Conservation (phyloP, 2,329 filamentous ascomycete genomes). For the Aspergillus transmontanensis region DNA sequence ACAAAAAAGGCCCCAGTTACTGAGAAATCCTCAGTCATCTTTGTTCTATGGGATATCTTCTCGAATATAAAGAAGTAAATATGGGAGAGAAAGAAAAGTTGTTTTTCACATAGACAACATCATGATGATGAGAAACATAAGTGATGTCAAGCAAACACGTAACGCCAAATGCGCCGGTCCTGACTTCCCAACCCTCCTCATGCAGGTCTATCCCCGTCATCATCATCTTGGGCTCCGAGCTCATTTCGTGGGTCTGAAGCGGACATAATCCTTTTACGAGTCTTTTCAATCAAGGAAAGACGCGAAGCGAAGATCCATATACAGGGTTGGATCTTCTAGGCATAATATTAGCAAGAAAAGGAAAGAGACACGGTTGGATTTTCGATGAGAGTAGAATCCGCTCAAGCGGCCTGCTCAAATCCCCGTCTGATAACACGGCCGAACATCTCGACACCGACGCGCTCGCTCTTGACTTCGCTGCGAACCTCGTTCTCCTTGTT, state of each 20-base stretch:
- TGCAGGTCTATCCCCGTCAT: slow-evolving; percentile 24
- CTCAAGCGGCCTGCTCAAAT: slow-evolving; percentile 77
- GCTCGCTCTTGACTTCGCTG: slow-evolving; percentile 92
- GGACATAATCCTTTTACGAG: slow-evolving; percentile 11
- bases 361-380: slow-evolving; percentile 6
- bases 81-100: slow-evolving; percentile 1
- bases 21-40: slow-evolving; percentile 3
- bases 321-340: slow-evolving; percentile 7
- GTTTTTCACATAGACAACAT: slow-evolving; percentile 13
- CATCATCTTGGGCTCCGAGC: slow-evolving; percentile 21
- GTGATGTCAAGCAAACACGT: slow-evolving; percentile 26
- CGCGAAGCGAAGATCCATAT: slow-evolving; percentile 4
- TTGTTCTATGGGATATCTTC: slow-evolving; percentile 15
- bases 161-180: slow-evolving; percentile 33
- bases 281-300: slow-evolving; percentile 7
- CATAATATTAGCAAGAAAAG: slow-evolving; percentile 20
- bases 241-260: slow-evolving; percentile 16
- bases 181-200: slow-evolving; percentile 25
- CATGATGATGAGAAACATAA: slow-evolving; percentile 22
- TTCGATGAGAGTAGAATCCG: not conserved
- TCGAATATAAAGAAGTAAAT: slow-evolving; percentile 5
- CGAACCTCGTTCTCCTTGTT: slow-evolving; percentile 98
- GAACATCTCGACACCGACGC: slow-evolving; percentile 65
- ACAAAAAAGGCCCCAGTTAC: not conserved
- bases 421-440: slow-evolving; percentile 74